Evolutionary conservation across 2,329 filamentous ascomycete genomes (phyloP), one percentile per base, ranked within the genome.

Genomic region (Talaromyces piceae): DNA sequence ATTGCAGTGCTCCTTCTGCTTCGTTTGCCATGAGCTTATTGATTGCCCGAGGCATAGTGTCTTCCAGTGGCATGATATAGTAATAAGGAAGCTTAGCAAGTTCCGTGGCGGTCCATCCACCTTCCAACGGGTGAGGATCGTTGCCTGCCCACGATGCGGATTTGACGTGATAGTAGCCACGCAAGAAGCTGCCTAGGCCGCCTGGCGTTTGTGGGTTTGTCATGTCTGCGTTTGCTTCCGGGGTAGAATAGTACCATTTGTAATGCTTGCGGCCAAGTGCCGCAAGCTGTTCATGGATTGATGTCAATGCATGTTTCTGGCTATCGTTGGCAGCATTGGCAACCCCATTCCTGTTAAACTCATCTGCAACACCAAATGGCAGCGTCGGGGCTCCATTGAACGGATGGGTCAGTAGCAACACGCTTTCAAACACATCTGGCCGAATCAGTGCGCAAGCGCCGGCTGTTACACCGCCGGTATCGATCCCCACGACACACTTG

Each of bases 101-200:
- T 41, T 82, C 77, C 11, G 69, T 61, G 0, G 81, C 82, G 1
- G 66, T 74, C 81, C 81, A 86, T 2, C 66, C 70, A 23, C 45
- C 45, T 11, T 68, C 56, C 3, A 87, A 68, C 0, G 79, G 74
- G 23, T 70, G 68, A 0, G 83, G 80, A 1, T 73, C 59, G 57
- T 82, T 82, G 4, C 72, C 69, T 3, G 65, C 60, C 78, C 80
- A 86, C 49, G 78, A 76, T 5, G 77, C 82, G 48, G 79, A 82
- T 62, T 87, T 87, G 46, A 87, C 72, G 59, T 86, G 77, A 56
- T 86, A 80, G 60, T 87, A 87, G 3, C 83, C 82, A 11, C 82
- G 75, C 1, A 87, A 69, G 54, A 86, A 87, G 1, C 65, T 63
- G 16, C 76, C 70, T 6, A 86, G 68, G 2, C 80, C 77, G 52